Base-by-base conservation (phyloP, 2,329 filamentous ascomycete genomes). In the Sclerotinia minor region DNA sequence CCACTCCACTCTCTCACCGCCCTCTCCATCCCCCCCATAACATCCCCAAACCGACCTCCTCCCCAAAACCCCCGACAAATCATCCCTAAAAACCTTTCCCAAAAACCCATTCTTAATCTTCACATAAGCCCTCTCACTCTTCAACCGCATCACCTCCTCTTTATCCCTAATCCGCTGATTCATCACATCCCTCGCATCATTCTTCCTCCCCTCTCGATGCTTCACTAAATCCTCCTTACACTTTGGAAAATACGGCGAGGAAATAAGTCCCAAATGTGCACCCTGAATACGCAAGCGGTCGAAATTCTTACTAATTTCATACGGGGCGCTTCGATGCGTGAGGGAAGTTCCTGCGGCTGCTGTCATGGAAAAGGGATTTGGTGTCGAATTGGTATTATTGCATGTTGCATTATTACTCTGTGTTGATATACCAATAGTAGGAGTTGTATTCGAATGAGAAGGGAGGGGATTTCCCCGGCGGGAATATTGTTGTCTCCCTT, bases 121-220 rank as follows among this genome's bases (percentile, higher is more conserved):
- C 8, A 67, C 35, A 35, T 24, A 32, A 49, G n/a, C n/a, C 7
- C 59, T 45, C 19, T 38, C 29, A 5, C 24, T 21, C 47, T 67
- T 67, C 47, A 67, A 13, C 29, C 35, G 13, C 54, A 38, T 60
- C 2, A 67, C 21, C 6, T 67, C 64, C 55, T 67, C 64, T 24
- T 61, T 50, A 13, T 32, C 21, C 24, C 8, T 52, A 5, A 67
- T 67, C 2, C 47, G 32, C 45, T 32, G 52, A 24, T 41, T 67
- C 64, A 67, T 67, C 2, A 19, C 44, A 17, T 67, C 38, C 17
- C 7, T n/a, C 1, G 47, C 45, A 2, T 67, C 64, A 5, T 60
- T 50, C 21, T 67, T 61, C 15, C 64, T 41, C 11, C 44, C 63
- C 47, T 67, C 64, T 44, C 64, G 13, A 26, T 67, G 54, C 26